A percentile compares a stretch with the other conserved stretches of the same genome.
Conservation (phyloP, 169 alveolate species). For the Plasmodium yoelii region DNA sequence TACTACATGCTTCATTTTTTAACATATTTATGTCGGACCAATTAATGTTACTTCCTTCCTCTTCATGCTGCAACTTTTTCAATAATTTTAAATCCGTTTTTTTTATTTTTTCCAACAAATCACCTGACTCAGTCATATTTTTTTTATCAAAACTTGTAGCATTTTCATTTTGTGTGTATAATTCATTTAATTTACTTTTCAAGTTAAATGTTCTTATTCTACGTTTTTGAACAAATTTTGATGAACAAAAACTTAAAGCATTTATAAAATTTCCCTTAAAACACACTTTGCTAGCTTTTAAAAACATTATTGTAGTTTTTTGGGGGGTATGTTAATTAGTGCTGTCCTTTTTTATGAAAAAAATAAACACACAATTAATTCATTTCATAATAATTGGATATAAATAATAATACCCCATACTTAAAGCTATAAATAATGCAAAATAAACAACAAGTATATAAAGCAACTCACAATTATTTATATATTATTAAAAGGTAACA, state of each 20-base stretch:
- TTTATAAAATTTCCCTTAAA: slow-evolving; percentile 7
- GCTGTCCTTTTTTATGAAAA: not conserved
- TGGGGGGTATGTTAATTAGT: not conserved
- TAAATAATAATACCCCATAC: too few relatives aligned
- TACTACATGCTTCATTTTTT: not conserved
- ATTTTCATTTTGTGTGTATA: slow-evolving; percentile 45
- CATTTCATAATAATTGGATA: too few relatives aligned
- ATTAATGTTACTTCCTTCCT: not conserved
- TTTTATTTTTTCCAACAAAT: slow-evolving; percentile 46
- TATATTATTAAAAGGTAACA: too few relatives aligned
- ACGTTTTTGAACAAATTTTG: slow-evolving; percentile 13
- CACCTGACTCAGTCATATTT: slow-evolving; percentile 44
- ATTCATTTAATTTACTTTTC: slow-evolving; percentile 4
- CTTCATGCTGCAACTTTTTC: not conserved
- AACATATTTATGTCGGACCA: not conserved
- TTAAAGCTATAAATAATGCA: too few relatives aligned
- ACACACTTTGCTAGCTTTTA: slow-evolving; percentile 14
- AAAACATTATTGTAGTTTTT: slow-evolving; percentile 17
- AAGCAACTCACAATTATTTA: too few relatives aligned
- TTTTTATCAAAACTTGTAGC: slow-evolving; percentile 10
- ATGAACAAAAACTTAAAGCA: not conserved
- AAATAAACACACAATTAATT: not conserved
- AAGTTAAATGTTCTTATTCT: slow-evolving; percentile 20
- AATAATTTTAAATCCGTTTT: slow-evolving; percentile 7
- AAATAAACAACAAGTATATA: too few relatives aligned